phyloP scores from a whole-genome alignment of 2,329 filamentous ascomycete species.

The Penicillium sp. region DNA sequence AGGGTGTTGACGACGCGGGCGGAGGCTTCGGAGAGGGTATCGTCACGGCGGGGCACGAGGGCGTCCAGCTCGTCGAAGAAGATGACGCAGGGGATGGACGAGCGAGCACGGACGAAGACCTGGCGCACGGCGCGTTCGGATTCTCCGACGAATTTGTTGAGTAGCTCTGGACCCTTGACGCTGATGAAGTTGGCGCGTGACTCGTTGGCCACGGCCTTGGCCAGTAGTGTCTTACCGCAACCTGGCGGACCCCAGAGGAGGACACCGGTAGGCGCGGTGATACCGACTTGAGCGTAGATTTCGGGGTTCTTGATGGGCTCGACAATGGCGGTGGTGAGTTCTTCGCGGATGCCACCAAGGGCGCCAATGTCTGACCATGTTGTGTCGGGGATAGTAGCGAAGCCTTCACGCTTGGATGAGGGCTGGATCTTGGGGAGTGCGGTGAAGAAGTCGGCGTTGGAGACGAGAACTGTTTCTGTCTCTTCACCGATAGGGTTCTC shows the following conservation, averaged over 20 bases:
- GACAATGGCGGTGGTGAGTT: slow-evolving; percentile 85
- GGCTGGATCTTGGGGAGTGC: slow-evolving; percentile 79
- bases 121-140: slow-evolving; percentile 91
- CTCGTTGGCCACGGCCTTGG: slow-evolving; percentile 94
- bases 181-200: slow-evolving; percentile 97
- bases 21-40: slow-evolving; percentile 78
- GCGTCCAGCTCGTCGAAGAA: slow-evolving; percentile 99
- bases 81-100: slow-evolving; percentile 87
- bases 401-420: slow-evolving; percentile 88
- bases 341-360: slow-evolving; percentile 75
- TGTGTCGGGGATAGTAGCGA: slow-evolving; percentile 90
- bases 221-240: slow-evolving; percentile 94
- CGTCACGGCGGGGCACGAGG: slow-evolving; percentile 82
- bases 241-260: slow-evolving; percentile 96
- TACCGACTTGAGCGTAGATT: slow-evolving; percentile 76
- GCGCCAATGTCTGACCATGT: slow-evolving; percentile 94
- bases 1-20: slow-evolving; percentile 93
- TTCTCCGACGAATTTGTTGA: slow-evolving; percentile 98
- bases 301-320: slow-evolving; percentile 85
- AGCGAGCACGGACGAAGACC: slow-evolving; percentile 85
- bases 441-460: slow-evolving; percentile 72
- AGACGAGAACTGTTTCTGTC: slow-evolving; percentile 62
- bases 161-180: slow-evolving; percentile 91
- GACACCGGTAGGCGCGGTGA: slow-evolving; percentile 82
- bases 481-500: slow-evolving; percentile 60